Base-by-base conservation (phyloP, 306 rosid genomes). In the Casuarina glauca region DNA sequence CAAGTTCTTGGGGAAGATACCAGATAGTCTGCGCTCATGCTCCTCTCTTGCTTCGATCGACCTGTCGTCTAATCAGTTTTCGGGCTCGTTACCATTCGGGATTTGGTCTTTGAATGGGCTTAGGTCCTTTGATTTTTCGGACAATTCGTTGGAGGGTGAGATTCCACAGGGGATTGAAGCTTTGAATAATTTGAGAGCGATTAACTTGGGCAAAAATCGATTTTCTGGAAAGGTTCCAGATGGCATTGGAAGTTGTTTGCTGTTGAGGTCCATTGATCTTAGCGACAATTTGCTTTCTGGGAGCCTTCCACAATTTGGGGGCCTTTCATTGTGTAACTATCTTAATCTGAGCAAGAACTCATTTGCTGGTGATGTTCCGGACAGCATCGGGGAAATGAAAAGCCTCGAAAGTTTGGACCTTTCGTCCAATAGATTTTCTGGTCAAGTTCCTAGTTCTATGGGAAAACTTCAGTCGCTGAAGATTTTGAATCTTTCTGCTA, bases 221-320 rank as follows among this genome's bases (percentile, higher is more conserved):
- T 76, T 96, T 76, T 83, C 90, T 16, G 99, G 99, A 70, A 64
- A 49, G 78, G 79, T 96, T 58, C 98, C 97, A 0, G 81, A 79
- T 77, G 98, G 91, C 3, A 88, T 93, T 80, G 98, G 99, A 75
- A 90, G 91, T 79, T 96, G 97, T 75, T 86, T 84, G 84, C 97
- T 93, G 78, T 84, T 93, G 89, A 88, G 97, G 88, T 91, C 90
- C 62, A 60, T 96, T 84, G 98, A 96, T 86, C 84, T 96, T 5
- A 80, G 98, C 67, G 93, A 86, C 67, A 96, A 96, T 85, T 87
- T 87, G 12, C 77, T 96, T 75, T 84, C 88, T 32, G 96, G 98
- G 6, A 58, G 66, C 44, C 61, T 96, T 4, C 99, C 99, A 4
- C 90, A 72, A 78, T 78, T 96, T 86, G 87, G 80, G 89, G 81